These are phyloP conservation scores for Fusarium lyarnte DNA, from an alignment of 2,329 filamentous ascomycete genomes.

Conservation along the genomic window DNA sequence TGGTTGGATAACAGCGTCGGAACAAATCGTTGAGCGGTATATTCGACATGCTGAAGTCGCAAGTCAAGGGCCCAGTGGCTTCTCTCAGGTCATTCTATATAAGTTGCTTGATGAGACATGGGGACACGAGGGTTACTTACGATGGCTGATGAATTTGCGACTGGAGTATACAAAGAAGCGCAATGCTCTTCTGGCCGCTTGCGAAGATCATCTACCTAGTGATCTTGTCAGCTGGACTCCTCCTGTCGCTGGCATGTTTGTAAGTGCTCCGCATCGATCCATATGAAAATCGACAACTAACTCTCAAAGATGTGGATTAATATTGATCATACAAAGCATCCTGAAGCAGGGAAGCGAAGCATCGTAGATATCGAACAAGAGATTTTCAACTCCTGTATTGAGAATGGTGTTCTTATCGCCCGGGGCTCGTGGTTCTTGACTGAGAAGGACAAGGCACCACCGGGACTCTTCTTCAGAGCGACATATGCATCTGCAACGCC, in stretches of 20 bases:
- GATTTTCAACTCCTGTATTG: slow-evolving; percentile 82
- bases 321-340: slow-evolving; percentile 74
- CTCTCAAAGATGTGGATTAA: slow-evolving; percentile 73
- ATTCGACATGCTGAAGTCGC: slow-evolving; percentile 83
- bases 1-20: slow-evolving; percentile 90
- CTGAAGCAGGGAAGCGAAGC: slow-evolving; percentile 61
- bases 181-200: slow-evolving; percentile 80
- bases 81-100: slow-evolving; percentile 84
- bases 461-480: slow-evolving; percentile 84
- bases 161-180: slow-evolving; percentile 83
- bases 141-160: slow-evolving; percentile 87
- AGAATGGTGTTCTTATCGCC: slow-evolving; percentile 81
- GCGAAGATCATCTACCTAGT: slow-evolving; percentile 77
- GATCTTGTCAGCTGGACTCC: slow-evolving; percentile 82
- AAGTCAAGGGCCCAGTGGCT: slow-evolving; percentile 85
- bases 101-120: slow-evolving; percentile 93
- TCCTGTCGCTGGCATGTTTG: slow-evolving; percentile 94
- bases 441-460: slow-evolving; percentile 67
- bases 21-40: slow-evolving; percentile 85
- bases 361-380: slow-evolving; percentile 81
- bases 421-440: slow-evolving; percentile 93
- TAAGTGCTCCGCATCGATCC: slow-evolving; percentile 58
- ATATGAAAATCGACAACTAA: background rate
- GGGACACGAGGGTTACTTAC: slow-evolving; percentile 90
- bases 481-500: slow-evolving; percentile 86